Base-by-base conservation (phyloP, 169 alveolate species). In the Eimeria praecox region DNA sequence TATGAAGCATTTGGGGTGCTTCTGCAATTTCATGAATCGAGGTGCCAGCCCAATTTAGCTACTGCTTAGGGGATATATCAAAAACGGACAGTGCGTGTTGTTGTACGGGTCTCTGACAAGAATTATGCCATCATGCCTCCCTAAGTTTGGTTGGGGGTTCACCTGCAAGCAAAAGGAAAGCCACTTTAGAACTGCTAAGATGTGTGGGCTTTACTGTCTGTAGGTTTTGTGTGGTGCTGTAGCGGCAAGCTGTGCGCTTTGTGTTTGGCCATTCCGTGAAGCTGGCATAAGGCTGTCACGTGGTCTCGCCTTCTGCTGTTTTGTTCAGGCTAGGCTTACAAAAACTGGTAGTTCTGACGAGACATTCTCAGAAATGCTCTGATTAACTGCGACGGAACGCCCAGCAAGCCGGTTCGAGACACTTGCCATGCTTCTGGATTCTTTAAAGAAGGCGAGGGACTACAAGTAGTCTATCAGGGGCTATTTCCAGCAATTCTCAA, bases 71-170 rank as follows among this genome's bases (percentile, higher is more conserved):
- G 27, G 12, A 40, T 10, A 27, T 14, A 10, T n/a, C 54, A 16
- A 38, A 42, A 33, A 69, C 94, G 52, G 69, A 89, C 94, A 89
- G 52, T 64, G 54, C 12, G 33, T 44, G 66, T 64, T 40, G 94
- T 27, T 40, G 69, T 89, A 69, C n/a, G 66, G 94, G 86, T 89
- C 94, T 69, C 54, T 89, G 66, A 89, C 73, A 38, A 64, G 44
- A 30, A 46, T 30, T 49, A 46, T 62, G 69, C 78, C 94, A 56
- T 56, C 20, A n/a, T 89, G 85, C 56, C 85, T 46, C 22, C 94
- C 94, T 54, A 89, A 44, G 38, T 42, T 46, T 42, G 94, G 94
- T 44, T 64, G 86, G 33, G 94, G 94, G 42, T 89, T 89, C 52
- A 89, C 94, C 94, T 89, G 69, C 30, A 66, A 69, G 62, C 93